These are phyloP conservation scores for Ganoderma meredithae DNA, from an alignment of 1,284 basidiomycete genomes.

Conservation along the genomic window DNA sequence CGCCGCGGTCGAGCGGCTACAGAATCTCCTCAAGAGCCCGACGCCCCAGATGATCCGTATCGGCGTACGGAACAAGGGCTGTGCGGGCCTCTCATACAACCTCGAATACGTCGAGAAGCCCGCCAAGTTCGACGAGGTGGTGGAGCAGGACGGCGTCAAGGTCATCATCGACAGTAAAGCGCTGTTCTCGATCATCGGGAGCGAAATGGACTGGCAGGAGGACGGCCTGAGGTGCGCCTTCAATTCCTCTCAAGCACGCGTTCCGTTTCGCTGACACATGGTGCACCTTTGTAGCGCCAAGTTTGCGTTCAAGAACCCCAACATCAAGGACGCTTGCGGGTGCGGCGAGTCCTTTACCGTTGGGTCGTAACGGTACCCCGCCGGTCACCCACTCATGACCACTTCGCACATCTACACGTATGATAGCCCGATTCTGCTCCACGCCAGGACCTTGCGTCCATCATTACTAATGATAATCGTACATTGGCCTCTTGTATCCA, in stretches of 20 bases:
- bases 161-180: conserved; percentile 98
- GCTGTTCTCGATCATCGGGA: conserved; percentile 97
- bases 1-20: conserved; percentile 78
- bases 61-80: conserved; percentile 97
- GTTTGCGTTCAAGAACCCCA: conserved; percentile 93
- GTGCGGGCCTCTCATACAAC: conserved; percentile 97
- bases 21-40: conserved; percentile 75
- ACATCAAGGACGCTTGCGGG: conserved; percentile 92
- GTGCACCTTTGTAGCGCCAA: conserved; percentile 65
- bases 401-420: conserved; percentile 23
- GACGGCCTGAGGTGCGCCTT: conserved; percentile 78
- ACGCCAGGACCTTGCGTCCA: not conserved
- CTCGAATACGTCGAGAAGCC: conserved; percentile 95
- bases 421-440: conserved; percentile 4
- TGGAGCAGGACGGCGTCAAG: conserved; percentile 92
- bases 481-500: conserved; percentile 30
- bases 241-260: not conserved
- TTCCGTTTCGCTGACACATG: not conserved
- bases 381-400: not conserved
- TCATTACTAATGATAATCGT: conserved; percentile 23
- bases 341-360: conserved; percentile 92
- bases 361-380: conserved; percentile 26
- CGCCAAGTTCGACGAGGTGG: conserved; percentile 95
- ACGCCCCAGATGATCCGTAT: conserved; percentile 93
- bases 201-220: conserved; percentile 99